Conservation (phyloP, 306 rosid genomes). For the Quercus alba region DNA sequence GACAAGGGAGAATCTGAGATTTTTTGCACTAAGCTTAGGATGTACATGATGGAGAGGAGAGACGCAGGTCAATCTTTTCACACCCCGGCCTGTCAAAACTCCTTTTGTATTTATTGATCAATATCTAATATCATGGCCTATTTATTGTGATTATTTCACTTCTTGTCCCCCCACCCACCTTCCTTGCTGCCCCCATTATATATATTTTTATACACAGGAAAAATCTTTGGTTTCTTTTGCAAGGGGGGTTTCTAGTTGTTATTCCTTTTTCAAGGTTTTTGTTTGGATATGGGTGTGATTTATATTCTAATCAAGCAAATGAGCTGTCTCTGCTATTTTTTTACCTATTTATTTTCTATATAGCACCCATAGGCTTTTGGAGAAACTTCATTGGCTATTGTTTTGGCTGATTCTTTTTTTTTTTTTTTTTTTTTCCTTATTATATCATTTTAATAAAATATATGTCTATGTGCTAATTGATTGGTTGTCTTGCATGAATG, state of each 20-base stretch:
- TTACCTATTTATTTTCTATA: constrained; percentile 1
- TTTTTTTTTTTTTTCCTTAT: neutral
- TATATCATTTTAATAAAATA: constrained; percentile 26
- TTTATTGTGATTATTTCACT: constrained; percentile 38
- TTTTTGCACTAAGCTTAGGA: constrained; percentile 1
- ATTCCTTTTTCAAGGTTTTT: neutral
- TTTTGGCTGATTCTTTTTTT: constrained; percentile 32
- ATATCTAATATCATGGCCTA: constrained; percentile 48
- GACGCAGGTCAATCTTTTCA: constrained; percentile 69
- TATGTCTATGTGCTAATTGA: constrained; percentile 54
- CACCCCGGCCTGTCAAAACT: constrained; percentile 43
- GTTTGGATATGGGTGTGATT: constrained; percentile 14
- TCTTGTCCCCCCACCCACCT: constrained; percentile 42
- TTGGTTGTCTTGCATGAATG: constrained; percentile 74
- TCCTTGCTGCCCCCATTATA: constrained; percentile 23
- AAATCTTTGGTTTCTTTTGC: neutral
- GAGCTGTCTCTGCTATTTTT: constrained; percentile 26
- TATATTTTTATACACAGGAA: neutral
- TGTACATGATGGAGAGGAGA: constrained; percentile 31
- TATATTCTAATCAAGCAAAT: constrained; percentile 18
- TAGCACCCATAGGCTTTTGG: constrained; percentile 30
- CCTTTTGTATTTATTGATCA: constrained; percentile 53
- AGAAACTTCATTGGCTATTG: constrained; percentile 31
- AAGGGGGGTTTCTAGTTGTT: neutral
- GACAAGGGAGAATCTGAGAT: constrained; percentile 32